Conservation (phyloP, 495 filamentous ascomycete genomes). For the Chaetomium fimeti region DNA sequence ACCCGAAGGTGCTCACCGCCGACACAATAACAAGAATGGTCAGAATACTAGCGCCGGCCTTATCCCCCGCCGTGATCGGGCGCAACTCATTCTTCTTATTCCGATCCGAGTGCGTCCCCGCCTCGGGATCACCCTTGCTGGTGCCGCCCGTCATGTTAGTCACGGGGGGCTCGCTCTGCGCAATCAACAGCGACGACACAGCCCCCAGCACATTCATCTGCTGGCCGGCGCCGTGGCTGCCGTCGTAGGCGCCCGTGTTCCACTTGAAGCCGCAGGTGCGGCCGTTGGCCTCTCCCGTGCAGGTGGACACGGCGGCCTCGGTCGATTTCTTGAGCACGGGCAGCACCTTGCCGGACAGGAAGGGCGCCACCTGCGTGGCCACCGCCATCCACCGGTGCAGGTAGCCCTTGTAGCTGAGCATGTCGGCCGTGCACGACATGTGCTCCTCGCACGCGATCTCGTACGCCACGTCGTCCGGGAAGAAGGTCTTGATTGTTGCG, state of each 20-base stretch:
- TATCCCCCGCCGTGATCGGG: constrained; percentile 58
- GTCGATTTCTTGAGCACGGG: constrained; percentile 64
- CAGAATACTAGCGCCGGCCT: constrained; percentile 64
- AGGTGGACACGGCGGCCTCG: constrained; percentile 65
- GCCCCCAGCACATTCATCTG: constrained; percentile 68
- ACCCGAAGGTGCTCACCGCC: constrained; percentile 43
- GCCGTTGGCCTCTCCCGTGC: constrained; percentile 57
- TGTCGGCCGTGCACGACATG: constrained; percentile 68
- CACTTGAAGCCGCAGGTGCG: constrained; percentile 71
- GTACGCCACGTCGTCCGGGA: constrained; percentile 50
- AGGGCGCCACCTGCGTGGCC: constrained; percentile 69
- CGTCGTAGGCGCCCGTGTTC: constrained; percentile 59
- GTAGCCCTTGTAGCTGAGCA: constrained; percentile 84
- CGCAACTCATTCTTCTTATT: constrained; percentile 18
- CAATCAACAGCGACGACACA: constrained; percentile 55
- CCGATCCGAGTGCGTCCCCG: constrained; percentile 45
- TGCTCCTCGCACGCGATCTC: constrained; percentile 67
- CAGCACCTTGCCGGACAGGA: constrained; percentile 60
- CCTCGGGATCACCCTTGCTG: constrained; percentile 61
- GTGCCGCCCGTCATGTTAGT: constrained; percentile 62
- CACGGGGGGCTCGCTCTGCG: constrained; percentile 45
- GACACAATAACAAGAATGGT: constrained; percentile 50
- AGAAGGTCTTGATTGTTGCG: constrained; percentile 60
- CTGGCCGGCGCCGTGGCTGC: constrained; percentile 60
- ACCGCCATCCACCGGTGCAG: constrained; percentile 77